A percentile compares a stretch with the other conserved stretches of the same genome.
phyloP scores from a whole-genome alignment of 2,329 filamentous ascomycete species.

The Emericellopsis cladophorae region DNA sequence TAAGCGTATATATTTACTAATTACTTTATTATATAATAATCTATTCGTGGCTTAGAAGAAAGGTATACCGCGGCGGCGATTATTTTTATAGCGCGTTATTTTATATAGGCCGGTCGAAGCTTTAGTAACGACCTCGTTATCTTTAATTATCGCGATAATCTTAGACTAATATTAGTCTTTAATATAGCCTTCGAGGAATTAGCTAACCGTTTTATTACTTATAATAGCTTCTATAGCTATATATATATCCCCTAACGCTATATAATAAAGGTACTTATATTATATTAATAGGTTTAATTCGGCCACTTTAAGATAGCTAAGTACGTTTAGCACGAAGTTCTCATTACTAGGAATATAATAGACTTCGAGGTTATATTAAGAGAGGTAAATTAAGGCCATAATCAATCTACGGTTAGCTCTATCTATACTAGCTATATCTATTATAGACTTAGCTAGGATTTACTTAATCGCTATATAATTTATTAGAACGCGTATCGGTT shows the following conservation, averaged over 20 bases:
- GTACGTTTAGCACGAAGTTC: background rate
- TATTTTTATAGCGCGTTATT: background rate
- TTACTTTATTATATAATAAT: background rate
- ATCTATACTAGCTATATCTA: too few species aligned
- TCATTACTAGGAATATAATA: background rate
- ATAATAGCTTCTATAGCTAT: background rate
- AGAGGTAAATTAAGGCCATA: too few species aligned
- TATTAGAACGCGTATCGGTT: too few species aligned
- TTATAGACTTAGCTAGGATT: too few species aligned
- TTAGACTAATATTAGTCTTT: background rate
- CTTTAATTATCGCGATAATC: constrained; percentile 1
- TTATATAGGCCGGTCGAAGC: background rate
- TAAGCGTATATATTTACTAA: background rate
- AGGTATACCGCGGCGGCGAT: background rate
- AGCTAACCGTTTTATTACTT: background rate
- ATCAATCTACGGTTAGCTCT: too few species aligned
- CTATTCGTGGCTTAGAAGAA: background rate
- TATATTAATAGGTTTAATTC: background rate
- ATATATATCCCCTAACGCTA: background rate
- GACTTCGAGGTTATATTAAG: too few species aligned
- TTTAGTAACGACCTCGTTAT: background rate
- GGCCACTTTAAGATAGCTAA: background rate
- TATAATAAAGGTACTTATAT: background rate
- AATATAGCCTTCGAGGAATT: background rate
- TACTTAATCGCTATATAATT: too few species aligned